These are phyloP conservation scores for Apiotrichum akiyoshidainum DNA, from an alignment of 1,284 basidiomycete genomes.

Conservation along the genomic window DNA sequence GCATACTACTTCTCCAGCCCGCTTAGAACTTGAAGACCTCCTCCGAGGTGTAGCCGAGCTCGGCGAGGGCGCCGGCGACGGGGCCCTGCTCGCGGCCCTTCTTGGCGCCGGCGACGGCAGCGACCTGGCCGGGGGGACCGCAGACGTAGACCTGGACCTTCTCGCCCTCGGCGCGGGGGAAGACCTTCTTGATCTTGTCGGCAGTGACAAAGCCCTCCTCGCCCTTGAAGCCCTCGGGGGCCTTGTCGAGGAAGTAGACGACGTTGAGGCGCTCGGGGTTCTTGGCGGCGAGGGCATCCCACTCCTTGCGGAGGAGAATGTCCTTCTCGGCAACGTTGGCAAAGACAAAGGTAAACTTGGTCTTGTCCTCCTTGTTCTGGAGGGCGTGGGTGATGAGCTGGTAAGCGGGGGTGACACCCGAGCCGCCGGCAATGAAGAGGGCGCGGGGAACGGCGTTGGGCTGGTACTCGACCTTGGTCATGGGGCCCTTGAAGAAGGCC, in stretches of 20 bases:
- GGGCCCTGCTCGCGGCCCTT: conserved; percentile 73
- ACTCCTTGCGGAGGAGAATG: conserved; percentile 79
- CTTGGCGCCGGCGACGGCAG: conserved; percentile 62
- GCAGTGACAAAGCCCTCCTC: conserved; percentile 53
- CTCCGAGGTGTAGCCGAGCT: conserved; percentile 77
- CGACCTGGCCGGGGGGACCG: conserved; percentile 84
- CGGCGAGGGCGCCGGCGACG: conserved; percentile 75
- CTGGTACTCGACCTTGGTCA: conserved; percentile 77
- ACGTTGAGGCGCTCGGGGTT: conserved; percentile 68
- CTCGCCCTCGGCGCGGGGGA: conserved; percentile 61
- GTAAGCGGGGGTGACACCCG: conserved; percentile 55
- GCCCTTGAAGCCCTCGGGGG: conserved; percentile 68
- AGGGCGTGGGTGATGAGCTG: conserved; percentile 70
- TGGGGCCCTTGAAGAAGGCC: conserved; percentile 84
- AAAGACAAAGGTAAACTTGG: conserved; percentile 89
- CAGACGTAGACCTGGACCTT: conserved; percentile 89
- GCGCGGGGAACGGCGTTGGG: conserved; percentile 82
- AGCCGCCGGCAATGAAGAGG: conserved; percentile 76
- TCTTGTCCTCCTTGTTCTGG: conserved; percentile 72
- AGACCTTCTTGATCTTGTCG: conserved; percentile 68
- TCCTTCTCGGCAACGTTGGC: conserved; percentile 87
- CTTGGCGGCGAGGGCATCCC: conserved; percentile 69
- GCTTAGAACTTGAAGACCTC: conserved; percentile 55
- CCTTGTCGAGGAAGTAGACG: conserved; percentile 82
- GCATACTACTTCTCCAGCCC: conserved; percentile 3